Evolutionary conservation across 2,329 filamentous ascomycete species (phyloP), one percentile per base, ranked within the genome.

Genomic region (Neofusicoccum sp.): DNA sequence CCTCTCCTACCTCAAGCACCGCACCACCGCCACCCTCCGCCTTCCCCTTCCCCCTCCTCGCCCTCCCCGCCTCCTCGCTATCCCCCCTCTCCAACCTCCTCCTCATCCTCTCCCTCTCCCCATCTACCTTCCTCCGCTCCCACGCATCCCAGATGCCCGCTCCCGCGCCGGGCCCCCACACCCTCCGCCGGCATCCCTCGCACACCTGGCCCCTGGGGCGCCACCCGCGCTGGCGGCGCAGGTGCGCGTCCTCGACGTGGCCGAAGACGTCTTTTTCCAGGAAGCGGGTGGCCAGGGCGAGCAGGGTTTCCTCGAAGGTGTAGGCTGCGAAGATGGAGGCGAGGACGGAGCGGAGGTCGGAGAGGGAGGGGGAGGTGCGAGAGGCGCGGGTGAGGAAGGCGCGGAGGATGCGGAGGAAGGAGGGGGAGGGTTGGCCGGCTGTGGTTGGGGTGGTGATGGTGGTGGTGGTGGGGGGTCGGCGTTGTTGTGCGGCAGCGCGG

Each of bases 311-410:
- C 74, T 99, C 95, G 71, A 98, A 97, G 0, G 92, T 89, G 72
- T 99, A 99, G 0, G 95, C 93, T 0, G 93, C 87, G 76, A 99
- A 98, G 60, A 99, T 93, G 11, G 93, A 95, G 1, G 86, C 81
- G 1, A 99, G 83, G 0, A 98, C 93, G 6, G 85, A 85, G 45
- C 95, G 89, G 3, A 99, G 82, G 71, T 98, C 92, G 1, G 91
- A 88, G 1, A 99, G 81, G 11, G 90, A 96, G 0, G 95, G 93
- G 0, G 92, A 96, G 16, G 88, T 87, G 26, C 85, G 83, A 0
- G 91, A 89, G 0, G 93, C 93, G 47, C 91, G 86, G 0, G 89
- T 86, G 31, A 99, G 85, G 73, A 99, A 99, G 5, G 90, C 89
- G 51, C 92, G 87, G 12, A 99, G 82, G 65, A 99, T 90, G 61